A percentile compares a stretch with the other conserved stretches of the same genome.
Evolutionary conservation across 371 early-diverging fungal species (phyloP).

Genomic region (Cokeromyces recurvatus): DNA sequence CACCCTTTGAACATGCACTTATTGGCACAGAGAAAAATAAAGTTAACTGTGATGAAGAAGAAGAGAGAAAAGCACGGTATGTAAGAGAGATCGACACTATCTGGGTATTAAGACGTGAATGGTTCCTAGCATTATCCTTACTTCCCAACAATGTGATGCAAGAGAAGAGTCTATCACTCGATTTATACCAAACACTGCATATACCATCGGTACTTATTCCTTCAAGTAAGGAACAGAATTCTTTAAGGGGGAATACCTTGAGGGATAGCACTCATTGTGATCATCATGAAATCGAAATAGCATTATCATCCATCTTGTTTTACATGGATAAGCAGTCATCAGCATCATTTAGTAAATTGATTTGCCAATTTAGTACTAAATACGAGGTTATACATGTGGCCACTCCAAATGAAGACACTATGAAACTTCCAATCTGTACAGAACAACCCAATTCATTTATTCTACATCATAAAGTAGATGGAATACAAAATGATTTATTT

Average conservation of each 20-base stretch:
- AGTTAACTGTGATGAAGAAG: not conserved
- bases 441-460: not conserved
- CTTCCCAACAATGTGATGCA: too few species aligned
- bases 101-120: constrained; percentile 29
- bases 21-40: constrained; percentile 6
- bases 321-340: too few species aligned
- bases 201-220: not conserved
- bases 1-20: constrained; percentile 5
- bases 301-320: too few species aligned
- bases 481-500: not conserved
- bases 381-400: too few species aligned
- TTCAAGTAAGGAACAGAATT: not conserved
- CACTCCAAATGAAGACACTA: too few species aligned
- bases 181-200: not conserved
- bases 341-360: too few species aligned
- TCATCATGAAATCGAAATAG: too few species aligned
- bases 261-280: too few species aligned
- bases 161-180: not conserved
- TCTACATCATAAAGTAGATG: not conserved
- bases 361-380: too few species aligned
- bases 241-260: too few species aligned
- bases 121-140: constrained; percentile 14
- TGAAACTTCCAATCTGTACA: too few species aligned
- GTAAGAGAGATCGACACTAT: constrained; percentile 18
- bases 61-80: constrained; percentile 7